These are phyloP conservation scores for Candida stauntonica DNA, from an alignment of 805 yeast genomes.

Conservation along the genomic window DNA sequence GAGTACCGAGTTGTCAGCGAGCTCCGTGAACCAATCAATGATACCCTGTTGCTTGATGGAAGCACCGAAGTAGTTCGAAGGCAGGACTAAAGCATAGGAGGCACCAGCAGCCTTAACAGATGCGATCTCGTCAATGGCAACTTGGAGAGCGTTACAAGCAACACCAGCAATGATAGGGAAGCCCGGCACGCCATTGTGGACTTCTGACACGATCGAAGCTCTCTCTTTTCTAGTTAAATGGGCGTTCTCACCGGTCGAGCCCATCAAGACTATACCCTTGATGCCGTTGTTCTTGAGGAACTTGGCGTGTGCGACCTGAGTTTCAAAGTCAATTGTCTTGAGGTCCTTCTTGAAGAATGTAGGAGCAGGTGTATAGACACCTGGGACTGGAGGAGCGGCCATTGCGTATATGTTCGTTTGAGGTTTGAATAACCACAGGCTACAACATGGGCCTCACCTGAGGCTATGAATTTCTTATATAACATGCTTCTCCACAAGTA, in stretches of 20 bases:
- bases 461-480: neutral
- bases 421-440: no score
- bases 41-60: constrained; percentile 42
- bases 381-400: constrained; percentile 30
- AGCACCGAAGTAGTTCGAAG: constrained; percentile 46
- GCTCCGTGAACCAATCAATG: constrained; percentile 37
- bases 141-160: constrained; percentile 42
- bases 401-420: constrained; percentile 1
- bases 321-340: constrained; percentile 37
- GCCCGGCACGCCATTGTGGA: constrained; percentile 36
- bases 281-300: constrained; percentile 41
- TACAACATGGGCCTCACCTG: no score
- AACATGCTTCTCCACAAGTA: neutral
- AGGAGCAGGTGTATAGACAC: constrained; percentile 50
- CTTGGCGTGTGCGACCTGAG: constrained; percentile 43
- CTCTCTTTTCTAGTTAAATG: constrained; percentile 46
- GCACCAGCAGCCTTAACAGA: constrained; percentile 37
- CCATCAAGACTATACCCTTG: constrained; percentile 44
- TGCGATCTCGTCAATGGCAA: constrained; percentile 38
- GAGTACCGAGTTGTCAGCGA: constrained; percentile 35
- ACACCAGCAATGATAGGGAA: constrained; percentile 46
- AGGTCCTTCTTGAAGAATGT: constrained; percentile 45
- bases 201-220: constrained; percentile 28
- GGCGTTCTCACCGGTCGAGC: constrained; percentile 54
- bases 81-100: constrained; percentile 36